Evolutionary conservation across 768 basidiomycete genomes (phyloP).

Genomic region (Trametes punicea): DNA sequence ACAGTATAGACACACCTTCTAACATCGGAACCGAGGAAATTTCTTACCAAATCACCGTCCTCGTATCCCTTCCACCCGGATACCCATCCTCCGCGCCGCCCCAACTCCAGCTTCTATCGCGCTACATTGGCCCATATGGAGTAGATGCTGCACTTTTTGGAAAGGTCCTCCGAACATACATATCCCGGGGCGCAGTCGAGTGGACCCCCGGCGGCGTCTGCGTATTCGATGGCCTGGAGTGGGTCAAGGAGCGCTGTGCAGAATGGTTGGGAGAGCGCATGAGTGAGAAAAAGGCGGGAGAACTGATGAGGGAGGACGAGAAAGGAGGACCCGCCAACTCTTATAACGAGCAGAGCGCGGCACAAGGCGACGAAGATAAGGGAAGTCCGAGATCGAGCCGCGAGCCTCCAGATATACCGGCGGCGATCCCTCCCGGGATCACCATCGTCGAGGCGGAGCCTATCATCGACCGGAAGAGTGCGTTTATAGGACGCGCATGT

Average conservation of each 20-base stretch:
- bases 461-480: constrained; percentile 81
- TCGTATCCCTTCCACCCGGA: constrained; percentile 41
- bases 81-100: constrained; percentile 74
- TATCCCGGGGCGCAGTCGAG: constrained; percentile 73
- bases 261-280: constrained; percentile 72
- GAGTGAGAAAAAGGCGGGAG: constrained; percentile 50
- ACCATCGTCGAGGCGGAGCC: constrained; percentile 70
- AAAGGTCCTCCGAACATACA: constrained; percentile 72
- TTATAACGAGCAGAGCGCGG: constrained; percentile 38
- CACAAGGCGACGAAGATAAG: constrained; percentile 10
- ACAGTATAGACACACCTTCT: constrained; percentile 1
- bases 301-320: constrained; percentile 53
- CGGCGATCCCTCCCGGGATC: constrained; percentile 55
- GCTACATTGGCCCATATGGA: constrained; percentile 77
- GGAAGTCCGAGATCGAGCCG: constrained; percentile 5
- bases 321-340: background rate
- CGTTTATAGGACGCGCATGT: constrained; percentile 85
- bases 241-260: constrained; percentile 60
- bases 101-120: constrained; percentile 80
- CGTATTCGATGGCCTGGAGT: constrained; percentile 85
- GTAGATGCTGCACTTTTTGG: constrained; percentile 75
- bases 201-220: constrained; percentile 73
- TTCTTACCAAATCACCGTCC: constrained; percentile 27
- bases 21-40: background rate
- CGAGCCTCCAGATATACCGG: constrained; percentile 14